Evolutionary conservation across 441 rosid species (phyloP).

Genomic region (Adansonia rubrostipa): DNA sequence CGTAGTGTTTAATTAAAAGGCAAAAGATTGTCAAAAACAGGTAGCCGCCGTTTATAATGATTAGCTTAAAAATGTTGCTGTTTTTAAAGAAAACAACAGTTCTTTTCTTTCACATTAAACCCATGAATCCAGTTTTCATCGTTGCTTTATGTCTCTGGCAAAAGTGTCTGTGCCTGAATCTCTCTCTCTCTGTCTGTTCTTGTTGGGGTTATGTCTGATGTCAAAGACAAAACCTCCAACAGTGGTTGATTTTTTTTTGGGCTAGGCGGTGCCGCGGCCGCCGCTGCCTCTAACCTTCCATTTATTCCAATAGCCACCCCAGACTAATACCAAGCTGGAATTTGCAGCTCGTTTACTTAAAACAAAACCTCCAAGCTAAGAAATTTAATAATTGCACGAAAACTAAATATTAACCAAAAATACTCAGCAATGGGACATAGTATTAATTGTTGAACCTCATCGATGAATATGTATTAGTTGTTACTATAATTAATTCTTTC

Average conservation of each 20-base stretch:
- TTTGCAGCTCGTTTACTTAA: neutral
- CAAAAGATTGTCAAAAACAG: neutral
- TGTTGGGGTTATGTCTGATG: neutral
- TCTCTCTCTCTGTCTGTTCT: neutral
- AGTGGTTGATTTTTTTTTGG: neutral
- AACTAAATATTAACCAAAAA: no score
- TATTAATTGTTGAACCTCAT: neutral
- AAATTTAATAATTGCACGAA: neutral
- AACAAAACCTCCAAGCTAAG: slow-evolving; percentile 14
- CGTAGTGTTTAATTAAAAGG: neutral
- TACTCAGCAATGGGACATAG: neutral
- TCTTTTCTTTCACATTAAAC: slow-evolving; percentile 13
- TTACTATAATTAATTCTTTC: neutral
- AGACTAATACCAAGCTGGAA: neutral
- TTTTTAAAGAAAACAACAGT: neutral
- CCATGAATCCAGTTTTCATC: neutral
- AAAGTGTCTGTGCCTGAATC: neutral
- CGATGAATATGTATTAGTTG: neutral
- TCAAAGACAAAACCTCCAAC: neutral
- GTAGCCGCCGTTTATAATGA: neutral
- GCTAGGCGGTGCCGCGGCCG: neutral
- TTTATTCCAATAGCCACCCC: no score
- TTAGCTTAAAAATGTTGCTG: neutral
- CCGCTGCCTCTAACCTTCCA: neutral
- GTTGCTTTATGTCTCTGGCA: neutral